Evolutionary conservation across 1,284 basidiomycete species (phyloP).

Genomic region (Marasmius fiardii): DNA sequence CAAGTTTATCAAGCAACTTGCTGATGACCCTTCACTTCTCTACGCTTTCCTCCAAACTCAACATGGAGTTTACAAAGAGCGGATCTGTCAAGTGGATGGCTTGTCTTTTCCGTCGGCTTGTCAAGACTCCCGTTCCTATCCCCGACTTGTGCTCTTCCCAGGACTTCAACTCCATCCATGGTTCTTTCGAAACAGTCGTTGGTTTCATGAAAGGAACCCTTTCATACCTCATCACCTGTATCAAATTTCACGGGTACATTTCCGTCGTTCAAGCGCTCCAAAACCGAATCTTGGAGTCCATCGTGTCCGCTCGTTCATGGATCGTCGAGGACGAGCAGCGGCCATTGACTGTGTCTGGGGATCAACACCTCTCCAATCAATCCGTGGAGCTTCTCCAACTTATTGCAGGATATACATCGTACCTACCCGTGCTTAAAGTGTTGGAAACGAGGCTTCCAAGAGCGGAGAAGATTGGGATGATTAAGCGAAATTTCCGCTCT

Average conservation of each 20-base stretch:
- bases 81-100: neutral
- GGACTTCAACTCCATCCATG: neutral
- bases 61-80: neutral
- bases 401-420: neutral
- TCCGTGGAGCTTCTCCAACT: neutral
- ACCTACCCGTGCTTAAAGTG: neutral
- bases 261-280: neutral
- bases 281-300: neutral
- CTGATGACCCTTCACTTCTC: neutral
- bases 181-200: neutral
- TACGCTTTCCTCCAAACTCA: neutral
- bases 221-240: neutral
- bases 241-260: neutral
- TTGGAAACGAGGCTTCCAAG: neutral
- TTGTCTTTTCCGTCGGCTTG: neutral
- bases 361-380: neutral
- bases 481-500: neutral
- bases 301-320: neutral
- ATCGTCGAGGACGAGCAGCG: neutral
- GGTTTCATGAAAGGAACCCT: constrained; percentile 1
- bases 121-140: too few species aligned
- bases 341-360: neutral
- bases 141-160: too few species aligned
- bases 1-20: neutral
- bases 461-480: neutral